These are phyloP conservation scores for Diphasiastrum complanatum DNA, from an alignment of 83 land plant species.

Conservation along the genomic window DNA sequence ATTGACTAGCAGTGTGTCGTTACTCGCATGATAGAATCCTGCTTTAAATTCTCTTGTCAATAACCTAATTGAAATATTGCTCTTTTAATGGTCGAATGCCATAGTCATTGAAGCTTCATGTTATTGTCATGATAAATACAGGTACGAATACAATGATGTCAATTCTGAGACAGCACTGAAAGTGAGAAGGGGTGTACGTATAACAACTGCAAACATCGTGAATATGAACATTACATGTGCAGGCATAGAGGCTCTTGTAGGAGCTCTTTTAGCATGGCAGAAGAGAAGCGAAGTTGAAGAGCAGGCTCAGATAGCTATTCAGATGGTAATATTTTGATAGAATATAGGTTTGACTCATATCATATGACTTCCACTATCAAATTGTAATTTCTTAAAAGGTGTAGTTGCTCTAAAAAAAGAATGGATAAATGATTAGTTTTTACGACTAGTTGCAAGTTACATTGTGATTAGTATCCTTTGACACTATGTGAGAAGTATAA, in stretches of 20 bases:
- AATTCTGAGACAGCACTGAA: constrained; percentile 34
- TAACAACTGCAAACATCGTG: constrained; percentile 72
- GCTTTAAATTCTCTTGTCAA: too few relatives aligned
- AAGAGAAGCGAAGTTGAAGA: constrained; percentile 59
- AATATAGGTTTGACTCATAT: neutral
- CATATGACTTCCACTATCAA: too few relatives aligned
- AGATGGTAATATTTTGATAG: constrained; percentile 31
- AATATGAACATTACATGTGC: constrained; percentile 82
- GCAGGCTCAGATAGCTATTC: constrained; percentile 39
- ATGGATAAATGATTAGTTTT: too few relatives aligned
- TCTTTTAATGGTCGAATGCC: too few relatives aligned
- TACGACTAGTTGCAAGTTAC: too few relatives aligned
- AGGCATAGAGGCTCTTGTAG: constrained; percentile 67
- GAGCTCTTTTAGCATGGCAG: constrained; percentile 65
- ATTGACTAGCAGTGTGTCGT: too few relatives aligned
- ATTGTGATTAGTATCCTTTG: too few relatives aligned
- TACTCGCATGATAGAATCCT: too few relatives aligned
- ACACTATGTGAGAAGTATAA: too few relatives aligned
- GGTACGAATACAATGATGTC: constrained; percentile 78
- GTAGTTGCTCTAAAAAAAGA: too few relatives aligned
- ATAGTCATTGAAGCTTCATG: constrained; percentile 2
- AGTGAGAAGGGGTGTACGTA: constrained; percentile 67
- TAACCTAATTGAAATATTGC: too few relatives aligned
- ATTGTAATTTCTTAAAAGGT: too few relatives aligned
- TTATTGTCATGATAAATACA: constrained; percentile 21